Evolutionary conservation across 1,284 basidiomycete species (phyloP).

Genomic region (Trametes hirsuta): DNA sequence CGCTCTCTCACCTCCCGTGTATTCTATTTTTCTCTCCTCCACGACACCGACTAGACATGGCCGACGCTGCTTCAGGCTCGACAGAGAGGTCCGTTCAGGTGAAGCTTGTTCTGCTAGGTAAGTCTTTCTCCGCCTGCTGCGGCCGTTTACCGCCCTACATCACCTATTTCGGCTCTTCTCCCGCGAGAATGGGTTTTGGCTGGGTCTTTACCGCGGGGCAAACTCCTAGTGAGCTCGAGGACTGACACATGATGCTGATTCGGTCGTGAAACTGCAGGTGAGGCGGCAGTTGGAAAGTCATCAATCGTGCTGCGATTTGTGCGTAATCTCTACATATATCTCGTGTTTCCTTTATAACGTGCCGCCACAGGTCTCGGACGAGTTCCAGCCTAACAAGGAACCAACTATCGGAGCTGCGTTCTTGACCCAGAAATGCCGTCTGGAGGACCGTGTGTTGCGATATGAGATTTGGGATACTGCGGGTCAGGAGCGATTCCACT

Average conservation of each 20-base stretch:
- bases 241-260: slow-evolving; percentile 13
- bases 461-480: slow-evolving; percentile 98
- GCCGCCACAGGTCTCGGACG: slow-evolving; percentile 75
- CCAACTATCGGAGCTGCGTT: slow-evolving; percentile 98
- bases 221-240: neutral
- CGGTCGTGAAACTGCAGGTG: slow-evolving; percentile 59
- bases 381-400: slow-evolving; percentile 96
- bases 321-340: slow-evolving; percentile 38
- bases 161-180: neutral
- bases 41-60: slow-evolving; percentile 49
- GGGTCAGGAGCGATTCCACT: slow-evolving; percentile 94
- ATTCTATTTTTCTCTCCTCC: slow-evolving; percentile 22
- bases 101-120: slow-evolving; percentile 86
- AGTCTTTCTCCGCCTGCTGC: slow-evolving; percentile 25
- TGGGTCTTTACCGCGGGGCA: neutral
- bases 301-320: slow-evolving; percentile 98
- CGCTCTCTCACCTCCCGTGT: slow-evolving; percentile 17
- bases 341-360: slow-evolving; percentile 1
- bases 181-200: neutral
- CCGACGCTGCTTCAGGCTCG: slow-evolving; percentile 70
- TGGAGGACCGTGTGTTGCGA: slow-evolving; percentile 90
- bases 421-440: slow-evolving; percentile 88
- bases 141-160: neutral
- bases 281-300: slow-evolving; percentile 99
- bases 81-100: slow-evolving; percentile 88